These are phyloP conservation scores for Auricularia sp. DNA, from an alignment of 768 basidiomycete genomes.

Conservation along the genomic window DNA sequence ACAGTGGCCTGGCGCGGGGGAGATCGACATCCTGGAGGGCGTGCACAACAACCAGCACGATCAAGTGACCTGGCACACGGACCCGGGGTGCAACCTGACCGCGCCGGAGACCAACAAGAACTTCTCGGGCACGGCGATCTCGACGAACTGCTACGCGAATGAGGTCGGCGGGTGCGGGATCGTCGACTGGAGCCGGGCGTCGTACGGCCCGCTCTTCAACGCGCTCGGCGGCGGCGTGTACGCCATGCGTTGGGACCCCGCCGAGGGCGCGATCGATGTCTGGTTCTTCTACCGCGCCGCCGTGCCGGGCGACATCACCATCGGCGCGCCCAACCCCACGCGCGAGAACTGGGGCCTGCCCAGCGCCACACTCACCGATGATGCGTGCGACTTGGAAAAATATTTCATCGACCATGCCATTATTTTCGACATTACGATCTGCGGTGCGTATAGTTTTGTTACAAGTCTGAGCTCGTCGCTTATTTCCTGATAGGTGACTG, in stretches of 20 bases:
- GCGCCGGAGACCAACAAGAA: constrained; percentile 26
- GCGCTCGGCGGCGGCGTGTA: constrained; percentile 73
- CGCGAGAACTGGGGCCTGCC: constrained; percentile 49
- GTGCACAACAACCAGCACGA: constrained; percentile 80
- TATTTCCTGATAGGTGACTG: background rate
- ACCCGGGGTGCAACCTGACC: constrained; percentile 48
- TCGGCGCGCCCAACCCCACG: constrained; percentile 52
- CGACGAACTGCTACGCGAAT: constrained; percentile 38
- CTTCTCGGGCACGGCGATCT: constrained; percentile 49
- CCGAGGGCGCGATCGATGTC: constrained; percentile 54
- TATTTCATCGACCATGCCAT: constrained; percentile 65
- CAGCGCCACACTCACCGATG: constrained; percentile 46
- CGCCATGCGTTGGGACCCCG: constrained; percentile 74
- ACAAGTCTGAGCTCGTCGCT: too few relatives aligned
- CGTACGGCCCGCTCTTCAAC: constrained; percentile 78
- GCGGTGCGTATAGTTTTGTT: constrained; percentile 35
- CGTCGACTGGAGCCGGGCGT: constrained; percentile 68
- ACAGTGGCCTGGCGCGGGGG: constrained; percentile 29
- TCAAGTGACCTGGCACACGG: constrained; percentile 45
- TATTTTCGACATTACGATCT: constrained; percentile 75
- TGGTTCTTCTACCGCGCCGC: constrained; percentile 81
- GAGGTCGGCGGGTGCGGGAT: constrained; percentile 68
- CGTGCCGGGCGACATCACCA: constrained; percentile 53
- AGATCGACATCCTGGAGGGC: constrained; percentile 78
- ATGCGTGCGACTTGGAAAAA: constrained; percentile 43